Base-by-base conservation (phyloP, 495 filamentous ascomycete species). In the Tuber borchii region DNA sequence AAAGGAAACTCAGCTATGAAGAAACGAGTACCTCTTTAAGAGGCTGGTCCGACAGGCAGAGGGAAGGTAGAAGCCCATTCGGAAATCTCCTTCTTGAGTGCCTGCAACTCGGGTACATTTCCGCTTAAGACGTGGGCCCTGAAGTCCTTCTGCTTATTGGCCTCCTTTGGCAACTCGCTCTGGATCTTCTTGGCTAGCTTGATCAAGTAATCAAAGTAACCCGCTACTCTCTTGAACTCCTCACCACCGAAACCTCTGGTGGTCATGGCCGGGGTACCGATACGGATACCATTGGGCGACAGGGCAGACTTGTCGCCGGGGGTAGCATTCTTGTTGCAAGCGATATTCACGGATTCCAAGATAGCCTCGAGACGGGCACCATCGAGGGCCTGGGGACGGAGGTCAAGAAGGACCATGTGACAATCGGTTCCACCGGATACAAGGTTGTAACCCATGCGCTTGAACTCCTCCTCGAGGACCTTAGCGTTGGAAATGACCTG, bases 111-210 rank as follows among this genome's bases (percentile, higher is more conserved):
- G 70, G 88, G 83, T 68, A 97, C 88, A 79, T 91, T 89, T 71
- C 93, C 93, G 75, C 87, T 86, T 73, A 92, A 88, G 73, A 97
- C 92, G 88, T 93, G 94, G 82, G 91, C 90, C 87, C 94, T 95
- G 91, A 99, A 99, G 88, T 99, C 96, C 90, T 98, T 98, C 82
- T 94, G 92, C 90, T 95, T 97, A 89, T 99, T 99, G 77, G 92
- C 93, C 85, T 94, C 92, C 90, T 97, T 97, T 78, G 96, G 95
- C 14, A 99, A 88, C 76, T 87, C 86, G 71, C 83, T 86, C 87
- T 99, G 95, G 78, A 97, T 87, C 80, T 92, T 88, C 88, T 92
- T 92, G 89, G 91, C 92, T 79, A 96, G 87, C 85, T 88, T 90
- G 86, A 97, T 91, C 84, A 88, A 85, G 82, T 90, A 88, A 82